phyloP scores from a whole-genome alignment of 2,329 filamentous ascomycete species.

The Apiospora saccharicola region DNA sequence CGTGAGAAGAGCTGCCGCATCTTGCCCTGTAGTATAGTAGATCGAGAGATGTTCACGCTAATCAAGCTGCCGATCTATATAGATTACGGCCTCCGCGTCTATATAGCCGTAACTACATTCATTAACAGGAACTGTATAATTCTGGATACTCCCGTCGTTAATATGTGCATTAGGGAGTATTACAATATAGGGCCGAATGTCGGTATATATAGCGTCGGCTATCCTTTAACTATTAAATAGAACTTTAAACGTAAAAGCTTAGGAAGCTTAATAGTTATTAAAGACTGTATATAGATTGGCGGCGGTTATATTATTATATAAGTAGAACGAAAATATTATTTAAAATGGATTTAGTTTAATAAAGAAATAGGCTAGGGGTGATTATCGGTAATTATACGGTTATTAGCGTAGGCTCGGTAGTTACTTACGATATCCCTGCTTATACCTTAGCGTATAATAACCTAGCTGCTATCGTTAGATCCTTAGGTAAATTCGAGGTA shows the following conservation, averaged over 20 bases:
- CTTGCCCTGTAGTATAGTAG: no score
- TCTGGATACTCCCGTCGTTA: slow-evolving; percentile 35
- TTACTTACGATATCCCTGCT: not conserved
- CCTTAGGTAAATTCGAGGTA: not conserved
- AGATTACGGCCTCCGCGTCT: slow-evolving; percentile 44
- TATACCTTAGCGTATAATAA: not conserved
- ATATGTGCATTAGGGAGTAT: slow-evolving; percentile 43
- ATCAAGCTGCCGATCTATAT: slow-evolving; percentile 42
- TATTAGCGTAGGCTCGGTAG: not conserved
- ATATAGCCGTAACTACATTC: slow-evolving; percentile 41
- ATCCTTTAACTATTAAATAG: not conserved
- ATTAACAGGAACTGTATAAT: slow-evolving; percentile 45
- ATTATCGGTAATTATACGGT: not conserved
- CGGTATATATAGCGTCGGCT: slow-evolving; percentile 31
- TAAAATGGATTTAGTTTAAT: not conserved
- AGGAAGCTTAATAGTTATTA: not conserved
- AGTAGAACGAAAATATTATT: not conserved
- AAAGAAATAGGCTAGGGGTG: slow-evolving; percentile 1
- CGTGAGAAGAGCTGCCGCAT: no score
- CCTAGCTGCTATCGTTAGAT: not conserved
- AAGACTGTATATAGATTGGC: not conserved
- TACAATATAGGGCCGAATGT: slow-evolving; percentile 44
- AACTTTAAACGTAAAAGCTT: slow-evolving; percentile 2
- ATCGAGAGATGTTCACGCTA: no score
- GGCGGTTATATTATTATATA: not conserved